Percentiles rank a stretch among this genome's conserved stretches.
These are phyloP conservation scores for Anisodus acutangulus DNA, from an alignment of 257 asterid species.

Conservation along the genomic window DNA sequence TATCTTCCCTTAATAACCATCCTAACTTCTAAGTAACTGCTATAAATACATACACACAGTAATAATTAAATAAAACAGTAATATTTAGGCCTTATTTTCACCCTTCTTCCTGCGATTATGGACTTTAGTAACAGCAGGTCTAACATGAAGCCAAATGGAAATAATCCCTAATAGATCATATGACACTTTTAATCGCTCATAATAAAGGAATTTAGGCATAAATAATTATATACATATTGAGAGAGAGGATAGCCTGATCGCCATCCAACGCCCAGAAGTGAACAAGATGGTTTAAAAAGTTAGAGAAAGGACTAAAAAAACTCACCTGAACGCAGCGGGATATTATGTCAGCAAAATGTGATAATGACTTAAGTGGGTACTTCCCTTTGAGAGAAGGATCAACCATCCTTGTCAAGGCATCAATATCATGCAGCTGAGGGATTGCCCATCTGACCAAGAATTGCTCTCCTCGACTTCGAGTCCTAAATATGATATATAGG, in stretches of 20 bases:
- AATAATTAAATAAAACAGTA: too few species aligned
- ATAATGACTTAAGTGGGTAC: constrained; percentile 80
- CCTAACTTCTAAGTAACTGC: too few species aligned
- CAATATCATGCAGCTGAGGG: constrained; percentile 97
- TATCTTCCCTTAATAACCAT: too few species aligned
- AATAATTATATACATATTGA: neutral
- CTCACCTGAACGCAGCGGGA: constrained; percentile 93
- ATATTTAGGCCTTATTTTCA: too few species aligned
- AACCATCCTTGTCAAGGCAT: constrained; percentile 87
- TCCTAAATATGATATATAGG: constrained; percentile 42
- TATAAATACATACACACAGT: too few species aligned
- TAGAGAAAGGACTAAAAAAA: constrained; percentile 16
- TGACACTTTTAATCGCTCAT: neutral
- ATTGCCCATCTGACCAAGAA: constrained; percentile 95
- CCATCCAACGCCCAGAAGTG: neutral
- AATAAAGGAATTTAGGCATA: neutral
- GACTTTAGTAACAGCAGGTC: too few species aligned
- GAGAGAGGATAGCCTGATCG: neutral
- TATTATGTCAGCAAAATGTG: constrained; percentile 95
- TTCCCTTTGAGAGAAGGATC: constrained; percentile 81
- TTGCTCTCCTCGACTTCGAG: constrained; percentile 90
- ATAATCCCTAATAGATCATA: neutral
- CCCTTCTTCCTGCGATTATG: too few species aligned
- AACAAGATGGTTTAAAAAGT: neutral
- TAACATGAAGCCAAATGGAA: neutral